Percentiles rank a stretch among this genome's conserved stretches.
Evolutionary conservation across 192 early-diverging fungal genomes (phyloP).

Genomic region (Coemansia sp.): DNA sequence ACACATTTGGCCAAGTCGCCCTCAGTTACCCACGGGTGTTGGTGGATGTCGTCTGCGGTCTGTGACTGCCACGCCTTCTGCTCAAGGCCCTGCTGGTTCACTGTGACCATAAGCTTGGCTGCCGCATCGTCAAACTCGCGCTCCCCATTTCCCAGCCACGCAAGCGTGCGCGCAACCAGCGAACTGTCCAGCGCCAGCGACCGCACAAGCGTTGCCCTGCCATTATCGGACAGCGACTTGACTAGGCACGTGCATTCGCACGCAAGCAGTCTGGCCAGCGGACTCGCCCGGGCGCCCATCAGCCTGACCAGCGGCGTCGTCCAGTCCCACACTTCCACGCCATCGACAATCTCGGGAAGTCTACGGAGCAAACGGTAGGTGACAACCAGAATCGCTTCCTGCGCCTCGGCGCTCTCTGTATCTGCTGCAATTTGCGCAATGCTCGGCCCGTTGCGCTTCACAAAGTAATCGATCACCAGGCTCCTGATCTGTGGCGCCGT

Average conservation of each 20-base stretch:
- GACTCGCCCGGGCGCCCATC: constrained; percentile 16
- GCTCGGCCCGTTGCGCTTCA: neutral
- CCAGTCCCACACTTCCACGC: constrained; percentile 32
- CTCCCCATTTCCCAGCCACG: constrained; percentile 36
- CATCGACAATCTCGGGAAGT: constrained; percentile 37
- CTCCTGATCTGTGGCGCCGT: constrained; percentile 72
- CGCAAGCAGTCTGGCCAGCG: constrained; percentile 22
- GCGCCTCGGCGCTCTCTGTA: neutral
- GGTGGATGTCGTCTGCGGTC: neutral
- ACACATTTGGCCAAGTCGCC: constrained; percentile 26
- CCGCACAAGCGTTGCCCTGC: constrained; percentile 17
- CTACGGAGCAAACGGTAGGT: constrained; percentile 59
- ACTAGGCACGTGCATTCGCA: constrained; percentile 41
- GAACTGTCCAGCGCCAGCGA: neutral
- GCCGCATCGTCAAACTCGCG: constrained; percentile 15
- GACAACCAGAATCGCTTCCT: constrained; percentile 13
- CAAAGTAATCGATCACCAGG: constrained; percentile 49
- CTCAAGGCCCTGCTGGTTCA: constrained; percentile 9
- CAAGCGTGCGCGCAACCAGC: constrained; percentile 13
- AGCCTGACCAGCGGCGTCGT: constrained; percentile 26
- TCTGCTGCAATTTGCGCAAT: constrained; percentile 13
- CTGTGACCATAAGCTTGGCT: constrained; percentile 5
- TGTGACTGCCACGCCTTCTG: constrained; percentile 13
- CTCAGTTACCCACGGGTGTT: constrained; percentile 25
- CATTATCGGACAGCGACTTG: constrained; percentile 21